Evolutionary conservation across 768 basidiomycete species (phyloP).

Genomic region (Kwoniella sp.): DNA sequence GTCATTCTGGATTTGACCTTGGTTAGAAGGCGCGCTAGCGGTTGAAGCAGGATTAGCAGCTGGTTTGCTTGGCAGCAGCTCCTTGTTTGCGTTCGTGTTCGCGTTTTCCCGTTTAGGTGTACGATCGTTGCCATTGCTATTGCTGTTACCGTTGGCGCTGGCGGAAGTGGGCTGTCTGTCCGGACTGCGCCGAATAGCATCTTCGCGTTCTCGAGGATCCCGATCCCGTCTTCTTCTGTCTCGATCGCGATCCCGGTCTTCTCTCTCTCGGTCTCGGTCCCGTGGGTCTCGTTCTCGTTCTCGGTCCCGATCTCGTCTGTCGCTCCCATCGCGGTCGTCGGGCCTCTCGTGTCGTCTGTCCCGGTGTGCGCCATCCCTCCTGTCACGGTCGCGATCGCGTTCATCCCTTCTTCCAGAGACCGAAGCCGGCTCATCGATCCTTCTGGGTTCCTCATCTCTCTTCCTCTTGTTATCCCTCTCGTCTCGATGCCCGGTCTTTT

Average conservation of each 20-base stretch:
- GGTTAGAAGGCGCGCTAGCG: not conserved
- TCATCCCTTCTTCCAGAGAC: slow-evolving; percentile 11
- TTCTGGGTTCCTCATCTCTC: slow-evolving; percentile 34
- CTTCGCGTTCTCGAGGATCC: slow-evolving; percentile 1
- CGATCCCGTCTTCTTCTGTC: slow-evolving; percentile 31
- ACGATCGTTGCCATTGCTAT: slow-evolving; percentile 18
- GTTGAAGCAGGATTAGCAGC: not conserved
- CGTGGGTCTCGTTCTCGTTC: slow-evolving; percentile 58
- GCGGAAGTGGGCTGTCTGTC: not conserved
- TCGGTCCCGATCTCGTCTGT: slow-evolving; percentile 60
- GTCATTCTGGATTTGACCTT: not conserved
- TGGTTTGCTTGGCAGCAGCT: slow-evolving; percentile 25
- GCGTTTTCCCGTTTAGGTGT: slow-evolving; percentile 38
- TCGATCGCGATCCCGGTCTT: slow-evolving; percentile 18
- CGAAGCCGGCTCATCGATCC: slow-evolving; percentile 25
- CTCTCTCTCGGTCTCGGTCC: slow-evolving; percentile 20
- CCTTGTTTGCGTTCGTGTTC: slow-evolving; percentile 16
- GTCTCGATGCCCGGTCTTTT: slow-evolving; percentile 14
- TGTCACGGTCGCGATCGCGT: slow-evolving; percentile 16
- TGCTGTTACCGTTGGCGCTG: slow-evolving; percentile 5
- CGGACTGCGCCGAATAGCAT: not conserved
- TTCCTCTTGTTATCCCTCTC: slow-evolving; percentile 26
- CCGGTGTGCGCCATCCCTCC: not conserved
- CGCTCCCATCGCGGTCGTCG: slow-evolving; percentile 20
- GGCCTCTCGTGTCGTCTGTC: slow-evolving; percentile 18